Percentiles rank a stretch among this genome's conserved stretches.
Evolutionary conservation across 257 asterid species (phyloP).

Genomic region (Rubia yunnanensis): DNA sequence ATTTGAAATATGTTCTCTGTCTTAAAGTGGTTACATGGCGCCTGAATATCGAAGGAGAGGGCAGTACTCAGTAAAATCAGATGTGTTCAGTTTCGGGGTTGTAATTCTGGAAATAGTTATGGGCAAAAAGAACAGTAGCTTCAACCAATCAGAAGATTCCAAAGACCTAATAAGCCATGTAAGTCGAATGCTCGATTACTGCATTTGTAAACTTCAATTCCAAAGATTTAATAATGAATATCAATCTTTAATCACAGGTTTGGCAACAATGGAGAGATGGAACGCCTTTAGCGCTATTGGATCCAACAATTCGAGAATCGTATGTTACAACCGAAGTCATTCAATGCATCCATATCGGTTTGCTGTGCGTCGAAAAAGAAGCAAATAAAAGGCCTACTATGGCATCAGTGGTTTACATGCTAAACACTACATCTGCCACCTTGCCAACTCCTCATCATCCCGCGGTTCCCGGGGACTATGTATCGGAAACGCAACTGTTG

Average conservation of each 20-base stretch:
- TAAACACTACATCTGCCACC: constrained; percentile 3
- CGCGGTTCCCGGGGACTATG: not conserved
- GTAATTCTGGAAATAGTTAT: constrained; percentile 23
- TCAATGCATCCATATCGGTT: constrained; percentile 15
- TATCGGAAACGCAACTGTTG: not conserved
- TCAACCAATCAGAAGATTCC: constrained; percentile 5
- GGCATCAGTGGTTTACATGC: constrained; percentile 23
- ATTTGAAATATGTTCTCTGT: not conserved
- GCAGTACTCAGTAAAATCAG: constrained; percentile 23
- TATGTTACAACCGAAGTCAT: constrained; percentile 8
- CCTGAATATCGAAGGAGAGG: constrained; percentile 26
- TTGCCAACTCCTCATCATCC: constrained; percentile 13
- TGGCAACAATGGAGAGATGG: constrained; percentile 24
- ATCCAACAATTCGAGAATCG: constrained; percentile 13
- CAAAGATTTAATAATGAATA: not conserved
- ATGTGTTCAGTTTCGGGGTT: constrained; percentile 28
- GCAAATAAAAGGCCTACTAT: constrained; percentile 20
- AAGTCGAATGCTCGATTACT: not conserved
- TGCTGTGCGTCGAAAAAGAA: constrained; percentile 24
- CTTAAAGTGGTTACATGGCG: constrained; percentile 28
- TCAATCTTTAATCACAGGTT: constrained; percentile 11
- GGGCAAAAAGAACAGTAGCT: constrained; percentile 19
- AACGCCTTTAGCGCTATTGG: constrained; percentile 13
- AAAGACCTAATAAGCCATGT: constrained; percentile 22
- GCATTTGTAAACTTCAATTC: not conserved